Evolutionary conservation across 148 eudicot species (phyloP), one percentile per base, ranked within the genome.

Genomic region (Talinum fruticosum): DNA sequence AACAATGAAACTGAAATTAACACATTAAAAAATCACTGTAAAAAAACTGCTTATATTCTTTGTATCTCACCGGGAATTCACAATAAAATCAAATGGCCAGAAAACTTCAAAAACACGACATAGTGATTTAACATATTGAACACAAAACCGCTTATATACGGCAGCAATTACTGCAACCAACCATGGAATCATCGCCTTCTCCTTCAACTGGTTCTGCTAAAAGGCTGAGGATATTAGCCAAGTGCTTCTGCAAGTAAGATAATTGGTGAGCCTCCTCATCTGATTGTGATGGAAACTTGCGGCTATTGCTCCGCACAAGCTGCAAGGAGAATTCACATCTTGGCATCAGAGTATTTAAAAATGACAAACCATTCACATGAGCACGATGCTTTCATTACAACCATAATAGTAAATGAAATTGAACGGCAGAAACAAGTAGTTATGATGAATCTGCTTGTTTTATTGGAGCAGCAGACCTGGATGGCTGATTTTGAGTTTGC

Each of bases 201-300:
- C 90, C 97, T 78, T 91, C 99, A 76, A 85, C 83, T 23, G 89
- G 80, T 69, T 96, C 97, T 64, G 99, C 90, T 83, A 96, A 85
- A 78, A 96, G 97, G 36, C 97, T 88, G 75, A 96, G 87, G 66
- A 96, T 90, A 80, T 91, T 96, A 73, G 93, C 89, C 85, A 96
- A 69, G 79, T 96, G 97, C 83, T 96, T 96, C 76, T 93, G 99
- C 81, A 96, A 82, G 78, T 96, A 96, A 24, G 99, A 93, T 79
- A 96, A 83, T 76, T 93, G 99, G 83, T 96, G 99, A 76, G 97
- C 91, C 90, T 96, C 99, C 82, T 96, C 99, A 79, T 96, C 99
- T 44, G 93, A 88, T 87, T 93, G 99, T 33, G 99, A 96, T 38
- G 99, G 99, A 84, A 88, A 89, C 71, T 87, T 88, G 67, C 99